Base-by-base conservation (phyloP, 2,329 filamentous ascomycete species). In the Pochonia chlamydosporia region DNA sequence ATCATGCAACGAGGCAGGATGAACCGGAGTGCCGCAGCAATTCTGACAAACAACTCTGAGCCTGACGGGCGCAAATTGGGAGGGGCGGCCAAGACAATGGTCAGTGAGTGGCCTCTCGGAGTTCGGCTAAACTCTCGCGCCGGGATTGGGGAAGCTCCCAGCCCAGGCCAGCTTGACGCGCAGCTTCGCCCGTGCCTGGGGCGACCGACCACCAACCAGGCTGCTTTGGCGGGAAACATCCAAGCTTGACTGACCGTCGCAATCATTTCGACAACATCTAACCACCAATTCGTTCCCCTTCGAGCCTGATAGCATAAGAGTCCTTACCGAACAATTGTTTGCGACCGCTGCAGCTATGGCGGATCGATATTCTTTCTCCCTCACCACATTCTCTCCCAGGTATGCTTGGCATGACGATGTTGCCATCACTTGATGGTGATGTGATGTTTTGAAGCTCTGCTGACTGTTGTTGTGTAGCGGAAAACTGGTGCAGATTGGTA, bases 381-480 rank as follows among this genome's bases (percentile, higher is more conserved):
- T 99, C 68, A 99, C 93, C 55, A 99, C 93, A 56, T 99, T 99
- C 85, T 97, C 93, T 64, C 93, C 93, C 69, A 99, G 92, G 93
- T 95, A 84, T 72, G 82, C n/a, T 64, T 48, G 49, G 28, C 31
- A n/a, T 36, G 36, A 39, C 23, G 9, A 20, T 52, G 44, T 56
- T 59, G 54, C 59, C 50, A 49, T 37, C 40, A 54, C 40, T 47
- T 42, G 33, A 30, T 33, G 37, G 40, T 41, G 41, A 50, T 50
- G 46, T 52, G 49, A 21, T 24, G 49, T 47, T n/a, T 53, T 48
- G 47, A 48, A 52, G 50, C 57, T 57, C 51, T 56, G 55, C 61
- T 62, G 68, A 74, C 80, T 70, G 82, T 66, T 58, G 50, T 52
- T 50, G 53, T 47, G 53, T 52, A 97, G 93, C 71, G 93, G 93